phyloP scores from a whole-genome alignment of 2,329 filamentous ascomycete species.

The Botrytis pseudocinerea region DNA sequence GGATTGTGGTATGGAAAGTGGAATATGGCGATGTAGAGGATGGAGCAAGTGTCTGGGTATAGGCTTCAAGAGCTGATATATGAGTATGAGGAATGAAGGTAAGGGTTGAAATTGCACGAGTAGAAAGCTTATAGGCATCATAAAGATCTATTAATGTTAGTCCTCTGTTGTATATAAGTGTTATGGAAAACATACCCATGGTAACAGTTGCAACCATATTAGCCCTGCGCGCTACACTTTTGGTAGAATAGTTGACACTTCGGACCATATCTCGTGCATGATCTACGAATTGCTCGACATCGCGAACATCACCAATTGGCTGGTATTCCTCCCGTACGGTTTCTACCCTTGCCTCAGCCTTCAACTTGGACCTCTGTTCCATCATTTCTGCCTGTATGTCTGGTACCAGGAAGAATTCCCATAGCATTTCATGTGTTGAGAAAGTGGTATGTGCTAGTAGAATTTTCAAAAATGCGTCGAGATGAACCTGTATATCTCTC shows the following conservation, averaged over 20 bases:
- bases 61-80: constrained; percentile 69
- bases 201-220: constrained; percentile 69
- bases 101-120: constrained; percentile 54
- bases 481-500: constrained; percentile 80
- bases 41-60: constrained; percentile 64
- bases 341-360: constrained; percentile 79
- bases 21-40: constrained; percentile 72
- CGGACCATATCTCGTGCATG: constrained; percentile 89
- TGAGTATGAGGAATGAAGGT: constrained; percentile 69
- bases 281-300: constrained; percentile 90
- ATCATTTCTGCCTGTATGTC: constrained; percentile 90
- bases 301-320: constrained; percentile 77
- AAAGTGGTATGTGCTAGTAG: constrained; percentile 89
- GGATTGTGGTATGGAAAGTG: constrained; percentile 72
- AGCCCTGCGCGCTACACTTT: constrained; percentile 76
- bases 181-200: constrained; percentile 50
- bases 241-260: constrained; percentile 78
- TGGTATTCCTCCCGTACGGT: constrained; percentile 86
- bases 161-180: constrained; percentile 20
- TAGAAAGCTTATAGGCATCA: constrained; percentile 61
- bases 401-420: constrained; percentile 98
- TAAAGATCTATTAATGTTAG: constrained; percentile 60
- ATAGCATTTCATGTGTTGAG: constrained; percentile 92
- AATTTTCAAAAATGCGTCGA: constrained; percentile 86
- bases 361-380: constrained; percentile 81